Percentiles rank a stretch among this genome's conserved stretches.
Evolutionary conservation across 2,329 filamentous ascomycete species (phyloP).

Genomic region (Paracoccidioides brasiliensis): DNA sequence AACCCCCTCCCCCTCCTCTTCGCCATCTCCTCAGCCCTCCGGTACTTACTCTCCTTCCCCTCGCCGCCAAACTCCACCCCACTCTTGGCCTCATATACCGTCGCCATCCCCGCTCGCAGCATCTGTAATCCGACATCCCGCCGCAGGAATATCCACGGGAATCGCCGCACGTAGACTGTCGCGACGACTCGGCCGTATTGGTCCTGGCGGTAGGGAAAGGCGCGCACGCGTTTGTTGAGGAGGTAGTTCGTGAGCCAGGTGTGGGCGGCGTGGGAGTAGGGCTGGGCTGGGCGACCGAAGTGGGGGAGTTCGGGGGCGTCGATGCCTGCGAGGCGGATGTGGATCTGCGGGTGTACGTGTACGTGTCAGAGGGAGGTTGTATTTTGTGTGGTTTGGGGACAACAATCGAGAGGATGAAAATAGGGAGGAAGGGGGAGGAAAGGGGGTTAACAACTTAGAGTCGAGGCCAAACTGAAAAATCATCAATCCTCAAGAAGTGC

Average conservation of each 20-base stretch:
- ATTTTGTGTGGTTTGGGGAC: background rate
- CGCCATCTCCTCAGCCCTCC: constrained; percentile 40
- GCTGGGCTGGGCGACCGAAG: constrained; percentile 80
- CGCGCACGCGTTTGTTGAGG: constrained; percentile 59
- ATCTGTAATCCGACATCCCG: constrained; percentile 81
- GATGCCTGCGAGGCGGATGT: constrained; percentile 77
- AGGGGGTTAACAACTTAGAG: background rate
- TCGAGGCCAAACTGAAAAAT: background rate
- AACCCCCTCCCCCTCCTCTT: constrained; percentile 55
- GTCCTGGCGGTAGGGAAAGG: constrained; percentile 70
- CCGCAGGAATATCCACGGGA: constrained; percentile 36
- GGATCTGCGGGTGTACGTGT: constrained; percentile 40
- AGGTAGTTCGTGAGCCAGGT: constrained; percentile 67
- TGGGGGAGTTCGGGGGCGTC: constrained; percentile 90
- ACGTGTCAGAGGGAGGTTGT: background rate
- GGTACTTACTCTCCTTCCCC: constrained; percentile 38
- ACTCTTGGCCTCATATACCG: constrained; percentile 83
- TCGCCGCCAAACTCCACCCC: constrained; percentile 77
- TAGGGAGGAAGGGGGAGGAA: background rate
- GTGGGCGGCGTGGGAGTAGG: constrained; percentile 67
- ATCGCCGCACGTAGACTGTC: constrained; percentile 60
- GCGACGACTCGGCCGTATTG: constrained; percentile 88
- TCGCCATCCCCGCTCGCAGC: constrained; percentile 72
- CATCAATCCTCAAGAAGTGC: background rate
- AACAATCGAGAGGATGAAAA: background rate